Evolutionary conservation across 1,284 basidiomycete species (phyloP), one percentile per base, ranked within the genome.

Genomic region (Volvariella volvacea): DNA sequence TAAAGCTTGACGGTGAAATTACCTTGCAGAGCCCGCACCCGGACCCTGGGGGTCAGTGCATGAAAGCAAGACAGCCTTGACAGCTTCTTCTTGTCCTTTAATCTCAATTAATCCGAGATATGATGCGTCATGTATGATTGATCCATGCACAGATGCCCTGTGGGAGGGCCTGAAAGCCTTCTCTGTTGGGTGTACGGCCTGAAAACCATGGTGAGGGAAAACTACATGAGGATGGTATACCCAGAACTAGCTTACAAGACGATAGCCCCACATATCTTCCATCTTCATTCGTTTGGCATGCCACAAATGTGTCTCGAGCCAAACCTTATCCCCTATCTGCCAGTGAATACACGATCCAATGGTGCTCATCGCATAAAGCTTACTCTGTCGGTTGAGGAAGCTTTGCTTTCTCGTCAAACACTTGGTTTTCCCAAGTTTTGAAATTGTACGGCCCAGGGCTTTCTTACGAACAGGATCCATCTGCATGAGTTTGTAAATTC

Each of bases 231-330:
- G n/a, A 22, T 39, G 14, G 22, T 19, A 22, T 22, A 30, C 19
- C n/a, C 22, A 17, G 33, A 15, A 40, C n/a, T n/a, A 33, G 54
- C 74, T 14, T 30, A 88, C 90, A 40, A 97, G 68, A 53, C 89
- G 73, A 59, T 90, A 91, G 0, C 89, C 90, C 92, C 92, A 96
- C 59, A 88, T 72, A 52, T 83, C 83, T 51, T 82, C 74, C 93
- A 96, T 95, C 52, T 86, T 80, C 80, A 93, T 93, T 1, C 92
- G 78, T 62, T 95, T 96, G 1, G 92, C 86, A 56, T 96, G 93
- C 88, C 91, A 96, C 19, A 95, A 63, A 60, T 96, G 93, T 3
- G 92, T 93, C 57, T 92, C 90, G 0, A 97, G 76, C 93, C 93
- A 96, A 7, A 72, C 67, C 61, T 95, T 95, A 52, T 88, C 73